Evolutionary conservation across 1,284 basidiomycete genomes (phyloP).

Genomic region (Trametes pubescens): DNA sequence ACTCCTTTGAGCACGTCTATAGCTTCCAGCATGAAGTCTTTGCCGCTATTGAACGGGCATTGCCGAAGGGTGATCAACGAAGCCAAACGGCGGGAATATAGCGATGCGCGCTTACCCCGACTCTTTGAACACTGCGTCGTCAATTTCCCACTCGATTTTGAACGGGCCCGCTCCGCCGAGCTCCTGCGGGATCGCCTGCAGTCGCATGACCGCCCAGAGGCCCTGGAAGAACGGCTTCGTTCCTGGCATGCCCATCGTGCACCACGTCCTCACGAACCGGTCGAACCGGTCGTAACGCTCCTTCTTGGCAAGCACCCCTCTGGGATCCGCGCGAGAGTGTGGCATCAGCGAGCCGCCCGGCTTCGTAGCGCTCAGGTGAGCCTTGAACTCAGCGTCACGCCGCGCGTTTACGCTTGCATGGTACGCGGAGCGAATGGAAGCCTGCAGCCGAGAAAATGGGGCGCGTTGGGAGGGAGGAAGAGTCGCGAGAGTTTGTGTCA

Average conservation of each 20-base stretch:
- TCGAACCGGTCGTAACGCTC: slow-evolving; percentile 77
- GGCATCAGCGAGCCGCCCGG: slow-evolving; percentile 78
- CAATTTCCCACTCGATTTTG: slow-evolving; percentile 80
- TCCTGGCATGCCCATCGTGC: slow-evolving; percentile 81
- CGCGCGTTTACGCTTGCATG: slow-evolving; percentile 76
- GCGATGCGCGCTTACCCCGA: slow-evolving; percentile 67
- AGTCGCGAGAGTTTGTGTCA: slow-evolving; percentile 80
- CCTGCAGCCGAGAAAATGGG: slow-evolving; percentile 78
- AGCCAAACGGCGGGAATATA: slow-evolving; percentile 30
- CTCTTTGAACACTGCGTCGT: slow-evolving; percentile 86
- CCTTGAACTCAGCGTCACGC: slow-evolving; percentile 77
- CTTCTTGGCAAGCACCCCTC: slow-evolving; percentile 67
- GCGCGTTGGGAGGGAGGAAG: slow-evolving; percentile 81
- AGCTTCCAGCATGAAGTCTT: slow-evolving; percentile 85
- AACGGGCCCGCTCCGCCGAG: slow-evolving; percentile 75
- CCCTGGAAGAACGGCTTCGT: slow-evolving; percentile 82
- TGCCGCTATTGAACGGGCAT: slow-evolving; percentile 60
- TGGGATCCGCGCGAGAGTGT: slow-evolving; percentile 69
- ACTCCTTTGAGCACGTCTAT: slow-evolving; percentile 85
- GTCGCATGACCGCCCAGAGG: slow-evolving; percentile 77
- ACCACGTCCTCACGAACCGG: slow-evolving; percentile 77
- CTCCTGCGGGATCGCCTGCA: slow-evolving; percentile 74
- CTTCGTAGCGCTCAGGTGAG: slow-evolving; percentile 74
- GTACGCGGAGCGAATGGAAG: slow-evolving; percentile 78
- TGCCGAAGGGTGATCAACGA: slow-evolving; percentile 30